Conservation (phyloP, 2,329 filamentous ascomycete species). For the Colletotrichum gloeosporioides region DNA sequence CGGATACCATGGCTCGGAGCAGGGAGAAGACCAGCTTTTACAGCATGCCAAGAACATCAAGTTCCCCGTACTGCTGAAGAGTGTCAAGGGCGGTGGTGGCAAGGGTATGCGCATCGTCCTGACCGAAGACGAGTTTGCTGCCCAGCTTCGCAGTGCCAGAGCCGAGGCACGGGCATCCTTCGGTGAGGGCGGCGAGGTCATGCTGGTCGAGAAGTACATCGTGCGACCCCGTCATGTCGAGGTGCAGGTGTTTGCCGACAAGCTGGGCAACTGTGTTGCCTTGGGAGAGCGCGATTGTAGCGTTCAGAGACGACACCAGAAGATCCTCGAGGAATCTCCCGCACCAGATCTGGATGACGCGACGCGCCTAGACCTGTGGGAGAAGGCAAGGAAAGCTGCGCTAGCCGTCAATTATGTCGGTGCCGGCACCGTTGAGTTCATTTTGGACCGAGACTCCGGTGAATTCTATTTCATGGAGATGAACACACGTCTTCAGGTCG, state of each 20-base stretch:
- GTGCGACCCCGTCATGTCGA: conserved; percentile 83
- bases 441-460: conserved; percentile 82
- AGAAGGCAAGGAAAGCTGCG: conserved; percentile 68
- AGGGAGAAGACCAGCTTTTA: conserved; percentile 67
- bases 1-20: conserved; percentile 89
- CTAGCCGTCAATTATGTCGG: conserved; percentile 86
- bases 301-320: conserved; percentile 86
- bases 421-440: conserved; percentile 89
- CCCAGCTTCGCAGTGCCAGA: conserved; percentile 74
- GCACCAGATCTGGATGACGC: conserved; percentile 69
- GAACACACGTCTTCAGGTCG: conserved; percentile 91
- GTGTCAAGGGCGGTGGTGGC: conserved; percentile 79
- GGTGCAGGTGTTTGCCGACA: conserved; percentile 89
- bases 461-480: conserved; percentile 86
- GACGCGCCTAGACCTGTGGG: conserved; percentile 67
- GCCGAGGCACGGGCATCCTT: conserved; percentile 81
- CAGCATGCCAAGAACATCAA: conserved; percentile 73
- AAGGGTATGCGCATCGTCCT: conserved; percentile 84
- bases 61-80: conserved; percentile 80
- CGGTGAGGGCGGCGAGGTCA: conserved; percentile 78
- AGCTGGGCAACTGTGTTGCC: conserved; percentile 78
- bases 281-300: conserved; percentile 90
- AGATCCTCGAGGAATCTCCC: conserved; percentile 89
- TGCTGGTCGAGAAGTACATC: conserved; percentile 86
- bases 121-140: conserved; percentile 70